phyloP scores from a whole-genome alignment of 2,329 filamentous ascomycete species.

The Blastomyces gilchristii region DNA sequence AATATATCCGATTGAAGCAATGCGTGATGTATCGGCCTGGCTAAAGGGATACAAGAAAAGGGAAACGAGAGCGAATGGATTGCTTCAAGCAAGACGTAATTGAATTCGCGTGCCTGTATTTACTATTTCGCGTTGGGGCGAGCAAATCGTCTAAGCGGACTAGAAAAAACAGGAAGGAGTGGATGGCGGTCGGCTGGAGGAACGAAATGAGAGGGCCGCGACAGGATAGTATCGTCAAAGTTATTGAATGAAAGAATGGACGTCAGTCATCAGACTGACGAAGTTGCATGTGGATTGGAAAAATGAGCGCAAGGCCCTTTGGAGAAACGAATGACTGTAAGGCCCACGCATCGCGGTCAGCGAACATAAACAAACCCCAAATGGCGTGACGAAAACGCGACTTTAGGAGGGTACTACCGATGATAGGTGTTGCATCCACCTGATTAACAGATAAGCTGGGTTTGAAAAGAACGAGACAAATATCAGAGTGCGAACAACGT shows the following conservation, averaged over 20 bases:
- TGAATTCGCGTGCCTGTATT: neutral
- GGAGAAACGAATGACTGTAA: neutral
- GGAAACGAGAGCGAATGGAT: neutral
- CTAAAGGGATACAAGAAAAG: neutral
- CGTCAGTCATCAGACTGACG: constrained; percentile 13
- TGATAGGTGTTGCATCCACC: neutral
- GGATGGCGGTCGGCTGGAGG: constrained; percentile 1
- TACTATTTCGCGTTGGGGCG: neutral
- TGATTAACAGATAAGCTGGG: neutral
- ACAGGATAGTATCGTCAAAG: neutral
- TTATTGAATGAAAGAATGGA: constrained; percentile 15
- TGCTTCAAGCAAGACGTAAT: constrained; percentile 7
- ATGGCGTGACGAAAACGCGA: neutral
- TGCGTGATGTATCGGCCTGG: neutral
- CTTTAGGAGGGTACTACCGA: neutral
- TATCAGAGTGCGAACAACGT: neutral
- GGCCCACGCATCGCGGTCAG: neutral
- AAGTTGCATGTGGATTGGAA: neutral
- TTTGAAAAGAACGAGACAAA: neutral
- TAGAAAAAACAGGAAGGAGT: neutral
- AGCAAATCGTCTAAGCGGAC: neutral
- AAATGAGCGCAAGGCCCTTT: neutral
- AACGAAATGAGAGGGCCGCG: neutral
- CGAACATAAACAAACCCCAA: neutral
- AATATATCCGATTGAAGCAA: neutral